Base-by-base conservation (phyloP, 495 filamentous ascomycete genomes). In the Astrothelium macrocarpum region DNA sequence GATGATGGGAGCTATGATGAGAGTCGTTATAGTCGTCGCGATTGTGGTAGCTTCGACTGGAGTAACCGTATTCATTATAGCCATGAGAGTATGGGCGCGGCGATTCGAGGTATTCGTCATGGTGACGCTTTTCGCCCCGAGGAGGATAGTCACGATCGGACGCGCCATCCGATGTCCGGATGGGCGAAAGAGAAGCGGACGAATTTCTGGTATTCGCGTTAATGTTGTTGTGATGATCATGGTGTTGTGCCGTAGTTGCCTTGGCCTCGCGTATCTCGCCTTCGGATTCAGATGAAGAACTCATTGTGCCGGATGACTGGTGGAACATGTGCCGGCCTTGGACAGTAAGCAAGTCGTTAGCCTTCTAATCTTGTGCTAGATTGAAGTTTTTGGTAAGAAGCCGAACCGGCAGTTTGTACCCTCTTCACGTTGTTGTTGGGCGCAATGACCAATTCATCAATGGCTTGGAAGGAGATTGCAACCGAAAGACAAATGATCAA, bases 251-350 rank as follows among this genome's bases (percentile, higher is more conserved):
- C 74, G 71, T 83, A 85, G 75, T 80, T 78, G 80, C 82, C 85
- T 84, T 80, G 81, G 80, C 84, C 82, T 77, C 77, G 80, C 88
- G 77, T 76, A 95, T 91, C 83, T 96, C 91, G 77, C 91, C 91
- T 79, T 95, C 89, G 78, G 81, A 80, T 73, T 79, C 78, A 71
- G 76, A 77, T 71, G 76, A 75, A 75, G 76, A 77, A 74, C 72
- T 79, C 78, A 80, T 80, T 76, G 74, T 61, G 60, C 16, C 46
- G 58, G 32, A 32, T 23, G 9, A 2, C 53, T 29, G 32, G 53
- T 31, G 29, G 59, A 29, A 65, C 63, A 58, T 59, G 49, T n/a
- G 61, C 62, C 67, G 59, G 63, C 59, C 64, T 60, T 45, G 23
- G 20, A 39, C 64, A 36, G 32, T 42, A 23, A 49, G 42, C 53